phyloP scores from a whole-genome alignment of 345 rosid species.

The Lepidium africanum region DNA sequence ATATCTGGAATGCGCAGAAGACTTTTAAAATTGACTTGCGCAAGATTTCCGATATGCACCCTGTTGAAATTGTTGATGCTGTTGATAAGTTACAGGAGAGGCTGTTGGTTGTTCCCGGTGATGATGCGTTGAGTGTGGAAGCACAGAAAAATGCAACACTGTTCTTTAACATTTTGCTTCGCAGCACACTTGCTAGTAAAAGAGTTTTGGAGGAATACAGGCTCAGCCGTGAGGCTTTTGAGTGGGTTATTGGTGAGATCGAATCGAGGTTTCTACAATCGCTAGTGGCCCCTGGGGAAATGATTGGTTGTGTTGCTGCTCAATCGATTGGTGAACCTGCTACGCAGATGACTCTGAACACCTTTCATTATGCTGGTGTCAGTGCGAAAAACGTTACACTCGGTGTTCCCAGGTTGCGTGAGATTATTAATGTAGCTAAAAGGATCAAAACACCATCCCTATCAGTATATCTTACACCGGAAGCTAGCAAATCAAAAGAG shows the following conservation, averaged over 20 bases:
- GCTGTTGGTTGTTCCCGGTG: slow-evolving; percentile 90
- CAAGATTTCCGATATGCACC: slow-evolving; percentile 82
- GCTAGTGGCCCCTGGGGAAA: slow-evolving; percentile 92
- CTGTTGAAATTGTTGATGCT: slow-evolving; percentile 93
- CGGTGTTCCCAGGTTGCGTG: slow-evolving; percentile 95
- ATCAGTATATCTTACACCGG: slow-evolving; percentile 70
- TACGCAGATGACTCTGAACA: slow-evolving; percentile 97
- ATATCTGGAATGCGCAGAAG: slow-evolving; percentile 97
- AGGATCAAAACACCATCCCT: slow-evolving; percentile 94
- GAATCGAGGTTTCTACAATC: slow-evolving; percentile 92
- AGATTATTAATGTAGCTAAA: slow-evolving; percentile 92
- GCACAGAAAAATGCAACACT: slow-evolving; percentile 99
- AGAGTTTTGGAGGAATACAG: slow-evolving; percentile 93
- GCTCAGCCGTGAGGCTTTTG: slow-evolving; percentile 93
- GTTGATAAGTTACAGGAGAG: slow-evolving; percentile 96
- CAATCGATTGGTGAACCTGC: slow-evolving; percentile 99
- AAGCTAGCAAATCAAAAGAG: slow-evolving; percentile 73
- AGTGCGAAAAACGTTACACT: slow-evolving; percentile 99
- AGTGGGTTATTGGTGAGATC: slow-evolving; percentile 97
- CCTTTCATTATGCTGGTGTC: slow-evolving; percentile 99
- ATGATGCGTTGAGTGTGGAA: slow-evolving; percentile 84
- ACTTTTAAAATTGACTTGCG: slow-evolving; percentile 78
- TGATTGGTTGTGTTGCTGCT: slow-evolving; percentile 99
- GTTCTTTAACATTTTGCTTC: slow-evolving; percentile 87
- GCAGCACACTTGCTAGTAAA: slow-evolving; percentile 95